These are phyloP conservation scores for Monosporascus sp. DNA, from an alignment of 2,329 filamentous ascomycete species.

Conservation along the genomic window DNA sequence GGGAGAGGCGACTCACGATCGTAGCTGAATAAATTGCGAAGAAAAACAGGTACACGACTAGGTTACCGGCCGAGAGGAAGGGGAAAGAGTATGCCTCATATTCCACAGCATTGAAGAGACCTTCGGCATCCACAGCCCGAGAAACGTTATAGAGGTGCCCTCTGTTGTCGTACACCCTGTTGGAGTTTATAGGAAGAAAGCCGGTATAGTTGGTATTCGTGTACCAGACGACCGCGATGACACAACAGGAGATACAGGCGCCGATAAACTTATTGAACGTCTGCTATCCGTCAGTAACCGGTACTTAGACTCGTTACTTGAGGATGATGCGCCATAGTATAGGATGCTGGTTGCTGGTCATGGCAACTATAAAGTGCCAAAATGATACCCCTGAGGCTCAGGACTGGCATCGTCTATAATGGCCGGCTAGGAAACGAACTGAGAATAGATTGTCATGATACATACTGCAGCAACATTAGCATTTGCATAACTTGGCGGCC, in stretches of 20 bases:
- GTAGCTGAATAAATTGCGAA: slow-evolving; percentile 50
- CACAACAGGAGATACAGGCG: slow-evolving; percentile 47
- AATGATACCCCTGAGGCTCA: slow-evolving; percentile 7
- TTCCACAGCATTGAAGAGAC: slow-evolving; percentile 39
- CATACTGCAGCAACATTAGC: not conserved
- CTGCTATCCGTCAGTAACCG: slow-evolving; percentile 46
- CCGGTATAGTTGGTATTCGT: slow-evolving; percentile 52
- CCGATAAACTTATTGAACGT: slow-evolving; percentile 59
- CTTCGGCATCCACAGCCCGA: slow-evolving; percentile 23
- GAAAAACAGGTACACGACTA: slow-evolving; percentile 50
- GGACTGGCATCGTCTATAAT: slow-evolving; percentile 19
- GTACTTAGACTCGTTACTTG: too few relatives aligned
- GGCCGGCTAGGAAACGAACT: not conserved
- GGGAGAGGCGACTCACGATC: slow-evolving; percentile 16
- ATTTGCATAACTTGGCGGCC: not conserved
- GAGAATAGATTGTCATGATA: not conserved
- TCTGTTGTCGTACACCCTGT: slow-evolving; percentile 45
- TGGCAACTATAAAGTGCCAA: too few relatives aligned
- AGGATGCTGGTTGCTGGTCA: too few relatives aligned
- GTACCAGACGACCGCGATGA: slow-evolving; percentile 54
- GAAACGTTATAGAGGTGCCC: slow-evolving; percentile 42
- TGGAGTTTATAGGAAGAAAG: slow-evolving; percentile 45
- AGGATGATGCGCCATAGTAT: too few relatives aligned
- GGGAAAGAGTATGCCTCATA: slow-evolving; percentile 48
- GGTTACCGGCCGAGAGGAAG: slow-evolving; percentile 44